Percentiles rank a stretch among this genome's conserved stretches.
These are phyloP conservation scores for Kluyveromyces aestuarii DNA, from an alignment of 805 yeast genomes.

Conservation along the genomic window DNA sequence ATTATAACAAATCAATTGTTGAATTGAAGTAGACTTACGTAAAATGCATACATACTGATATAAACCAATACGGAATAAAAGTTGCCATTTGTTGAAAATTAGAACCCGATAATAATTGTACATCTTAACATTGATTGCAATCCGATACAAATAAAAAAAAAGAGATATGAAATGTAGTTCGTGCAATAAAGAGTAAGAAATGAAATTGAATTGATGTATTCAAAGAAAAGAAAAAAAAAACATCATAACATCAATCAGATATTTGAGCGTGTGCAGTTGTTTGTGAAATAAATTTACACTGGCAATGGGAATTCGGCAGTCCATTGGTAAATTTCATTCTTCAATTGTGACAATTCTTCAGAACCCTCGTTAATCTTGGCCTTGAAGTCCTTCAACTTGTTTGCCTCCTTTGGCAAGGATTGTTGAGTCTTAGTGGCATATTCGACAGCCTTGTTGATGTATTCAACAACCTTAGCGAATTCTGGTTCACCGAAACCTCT, in stretches of 20 bases:
- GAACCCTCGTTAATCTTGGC: conserved; percentile 64
- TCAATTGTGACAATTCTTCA: conserved; percentile 56
- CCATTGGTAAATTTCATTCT: conserved; percentile 80
- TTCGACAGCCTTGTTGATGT: conserved; percentile 70
- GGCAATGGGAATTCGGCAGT: conserved; percentile 78
- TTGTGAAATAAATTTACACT: conserved; percentile 28
- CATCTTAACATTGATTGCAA: not conserved
- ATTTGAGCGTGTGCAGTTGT: not conserved
- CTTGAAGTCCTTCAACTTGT: conserved; percentile 94
- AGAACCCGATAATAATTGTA: conserved; percentile 1
- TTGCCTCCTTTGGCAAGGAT: conserved; percentile 81
- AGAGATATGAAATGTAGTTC: not conserved
- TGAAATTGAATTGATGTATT: not conserved
- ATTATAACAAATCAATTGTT: conserved; percentile 1
- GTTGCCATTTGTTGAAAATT: conserved; percentile 4
- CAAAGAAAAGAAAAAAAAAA: not conserved
- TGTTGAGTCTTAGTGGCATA: conserved; percentile 71
- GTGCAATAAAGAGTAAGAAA: not conserved
- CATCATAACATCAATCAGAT: not conserved
- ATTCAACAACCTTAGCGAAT: conserved; percentile 68
- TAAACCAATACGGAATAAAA: not conserved
- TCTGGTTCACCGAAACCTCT: conserved; percentile 91
- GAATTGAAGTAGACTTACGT: conserved; percentile 1
- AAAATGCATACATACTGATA: not conserved
- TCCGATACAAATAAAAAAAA: not conserved